Conservation (phyloP, 495 filamentous ascomycete genomes). For the Aspergillus hancockii region DNA sequence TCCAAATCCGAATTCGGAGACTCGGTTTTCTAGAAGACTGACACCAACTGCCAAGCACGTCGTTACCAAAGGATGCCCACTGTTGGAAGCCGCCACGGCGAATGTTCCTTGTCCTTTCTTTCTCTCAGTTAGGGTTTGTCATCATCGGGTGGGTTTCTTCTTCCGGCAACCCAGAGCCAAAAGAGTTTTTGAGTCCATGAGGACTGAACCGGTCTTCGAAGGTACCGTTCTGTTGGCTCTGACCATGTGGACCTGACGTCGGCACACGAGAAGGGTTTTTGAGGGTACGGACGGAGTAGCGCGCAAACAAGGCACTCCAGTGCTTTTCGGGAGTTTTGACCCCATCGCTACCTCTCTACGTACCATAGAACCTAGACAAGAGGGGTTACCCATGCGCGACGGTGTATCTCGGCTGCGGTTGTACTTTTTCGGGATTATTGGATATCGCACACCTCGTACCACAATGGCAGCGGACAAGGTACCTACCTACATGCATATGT, state of each 20-base stretch:
- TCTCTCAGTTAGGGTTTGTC: neutral
- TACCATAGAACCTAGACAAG: no score
- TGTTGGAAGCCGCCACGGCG: neutral
- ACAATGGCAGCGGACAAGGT: neutral
- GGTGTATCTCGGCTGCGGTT: no score
- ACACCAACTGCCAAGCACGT: slow-evolving; percentile 6
- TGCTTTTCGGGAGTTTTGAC: no score
- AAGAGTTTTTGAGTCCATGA: neutral
- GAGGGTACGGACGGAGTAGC: no score
- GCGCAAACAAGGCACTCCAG: no score
- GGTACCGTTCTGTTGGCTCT: slow-evolving; percentile 2
- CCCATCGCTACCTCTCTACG: no score
- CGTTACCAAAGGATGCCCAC: neutral
- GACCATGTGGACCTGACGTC: slow-evolving; percentile 33
- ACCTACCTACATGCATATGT: neutral
- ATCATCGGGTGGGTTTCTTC: neutral
- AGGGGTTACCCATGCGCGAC: no score
- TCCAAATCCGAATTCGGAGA: neutral
- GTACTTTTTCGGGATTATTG: no score
- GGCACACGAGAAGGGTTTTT: slow-evolving; percentile 10
- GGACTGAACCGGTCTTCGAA: slow-evolving; percentile 9
- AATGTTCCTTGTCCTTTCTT: neutral
- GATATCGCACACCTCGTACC: neutral
- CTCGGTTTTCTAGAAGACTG: neutral
- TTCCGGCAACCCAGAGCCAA: neutral